Base-by-base conservation (phyloP, 257 asterid species). In the Leonotis leonurus region DNA sequence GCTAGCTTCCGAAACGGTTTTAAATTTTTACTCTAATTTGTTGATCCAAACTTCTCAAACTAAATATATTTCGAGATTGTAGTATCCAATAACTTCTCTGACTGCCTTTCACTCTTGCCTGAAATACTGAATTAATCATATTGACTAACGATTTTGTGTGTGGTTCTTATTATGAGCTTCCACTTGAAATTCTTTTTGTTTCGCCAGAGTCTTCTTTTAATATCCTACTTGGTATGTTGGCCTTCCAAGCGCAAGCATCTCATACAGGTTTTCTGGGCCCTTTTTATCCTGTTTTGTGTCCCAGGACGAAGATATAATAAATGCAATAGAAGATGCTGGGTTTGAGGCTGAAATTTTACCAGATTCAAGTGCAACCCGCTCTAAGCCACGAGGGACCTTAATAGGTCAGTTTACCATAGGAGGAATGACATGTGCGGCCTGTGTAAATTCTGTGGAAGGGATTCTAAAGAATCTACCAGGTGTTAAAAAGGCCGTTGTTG, bases 391-490 rank as follows among this genome's bases (percentile, higher is more conserved):
- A 22, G 76, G 80, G 70, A 75, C 78, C 8, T 74, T 83, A 24
- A 64, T 78, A 60, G 98, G 96, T 26, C 98, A 91, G 83, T 91
- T 91, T 75, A 77, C 79, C 25, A 88, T 91, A 43, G 95, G 95
- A 63, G 98, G 98, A 64, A 91, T 91, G 98, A 88, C 95, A 30
- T 91, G 98, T 75, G 92, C 96, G 6, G 96, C 95, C 50, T 91
- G 98, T 60, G 98, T 88, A 33, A 88, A 83, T 78, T 88, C 98
- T 24, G 94, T 91, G 20, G 98, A 91, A 78, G 92, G 95, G 72
- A 86, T 88, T 66, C 75, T 88, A 50, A 78, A 70, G 57, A 69
- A 74, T 56, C 81, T 88, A 60, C 92, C 83, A 4, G 98, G 98
- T 44, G 95, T 91, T 3, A 73, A 48, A 73, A 86, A 69, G 67